A percentile compares a stretch with the other conserved stretches of the same genome.
Evolutionary conservation across 441 rosid species (phyloP).

Genomic region (Syzygium syzygioides): DNA sequence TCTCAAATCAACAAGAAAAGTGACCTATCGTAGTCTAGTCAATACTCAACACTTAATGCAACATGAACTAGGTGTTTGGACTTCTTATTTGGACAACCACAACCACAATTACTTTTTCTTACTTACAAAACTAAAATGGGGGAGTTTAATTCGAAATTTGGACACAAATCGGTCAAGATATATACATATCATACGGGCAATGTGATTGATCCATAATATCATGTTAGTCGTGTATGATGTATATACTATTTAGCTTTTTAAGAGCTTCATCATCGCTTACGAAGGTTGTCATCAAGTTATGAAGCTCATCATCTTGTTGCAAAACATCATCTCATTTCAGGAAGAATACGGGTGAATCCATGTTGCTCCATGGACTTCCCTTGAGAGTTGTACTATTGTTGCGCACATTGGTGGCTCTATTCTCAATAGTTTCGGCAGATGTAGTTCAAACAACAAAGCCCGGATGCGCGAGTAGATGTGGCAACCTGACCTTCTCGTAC

Average conservation of each 20-base stretch:
- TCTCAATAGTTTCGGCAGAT: fast-evolving
- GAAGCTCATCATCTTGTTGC: background rate
- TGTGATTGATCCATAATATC: too few relatives aligned
- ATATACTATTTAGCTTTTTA: background rate
- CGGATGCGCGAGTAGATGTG: slow-evolving; percentile 17
- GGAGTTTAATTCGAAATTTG: too few relatives aligned
- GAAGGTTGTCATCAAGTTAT: background rate
- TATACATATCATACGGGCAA: too few relatives aligned
- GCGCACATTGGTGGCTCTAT: background rate
- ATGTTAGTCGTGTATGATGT: too few relatives aligned
- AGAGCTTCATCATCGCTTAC: background rate
- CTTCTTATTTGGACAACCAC: too few relatives aligned
- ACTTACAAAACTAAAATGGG: background rate
- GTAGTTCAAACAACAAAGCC: too few relatives aligned
- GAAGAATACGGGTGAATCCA: background rate
- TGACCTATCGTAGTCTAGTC: too few relatives aligned
- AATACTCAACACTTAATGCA: too few relatives aligned
- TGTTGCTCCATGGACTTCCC: background rate
- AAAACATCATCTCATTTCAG: background rate
- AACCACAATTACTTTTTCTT: too few relatives aligned
- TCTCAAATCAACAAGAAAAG: too few relatives aligned
- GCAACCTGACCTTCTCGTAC: slow-evolving; percentile 18
- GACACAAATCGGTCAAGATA: too few relatives aligned
- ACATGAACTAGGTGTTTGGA: too few relatives aligned
- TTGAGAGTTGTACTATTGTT: background rate